Evolutionary conservation across 768 basidiomycete species (phyloP), one percentile per base, ranked within the genome.

Genomic region (Saitozyma podzolica): DNA sequence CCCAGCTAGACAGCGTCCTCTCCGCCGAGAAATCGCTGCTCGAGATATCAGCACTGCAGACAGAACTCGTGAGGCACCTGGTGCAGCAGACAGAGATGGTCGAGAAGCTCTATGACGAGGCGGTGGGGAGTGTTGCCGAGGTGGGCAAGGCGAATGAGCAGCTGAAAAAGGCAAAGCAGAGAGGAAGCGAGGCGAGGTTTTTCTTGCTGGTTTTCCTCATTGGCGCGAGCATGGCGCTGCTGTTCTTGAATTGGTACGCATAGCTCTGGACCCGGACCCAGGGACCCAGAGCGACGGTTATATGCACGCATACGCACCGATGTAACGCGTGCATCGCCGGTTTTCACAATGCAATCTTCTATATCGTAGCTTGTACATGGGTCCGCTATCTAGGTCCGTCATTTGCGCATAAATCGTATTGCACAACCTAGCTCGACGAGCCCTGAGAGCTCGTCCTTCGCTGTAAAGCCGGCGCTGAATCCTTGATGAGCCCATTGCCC

Each of bases 61-160:
- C 90, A 82, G 91, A 97, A 79, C 83, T 99, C 68, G 87, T 96
- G 54, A 83, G 85, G 13, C 92, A 97, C 76, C 84, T 99, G 47
- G 88, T 89, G 42, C 85, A 83, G 72, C 96, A 99, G 83, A 89
- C 89, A 2, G 94, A 94, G 81, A 80, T 93, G 68, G 92, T 93
- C 9, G 94, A 98, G 72, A 87, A 91, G 78, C 81, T 99, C 63
- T 96, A 92, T 75, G 92, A 96, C 69, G 95, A 99, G 74, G 94
- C 92, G 9, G 88, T 96, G 58, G 86, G 89, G 1, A 90, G 90
- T 39, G 89, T 91, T 10, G 87, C 86, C 8, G 89, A 87, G 52
- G 88, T 97, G 45, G 89, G 90, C 69, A 90, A 89, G 78, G 93
- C 95, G 41, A 97, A 97, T 70, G 83, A 84, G 49, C 92, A 99